Evolutionary conservation across 352 stramenopile species (phyloP).

Genomic region (Pythium aphanidermatum): DNA sequence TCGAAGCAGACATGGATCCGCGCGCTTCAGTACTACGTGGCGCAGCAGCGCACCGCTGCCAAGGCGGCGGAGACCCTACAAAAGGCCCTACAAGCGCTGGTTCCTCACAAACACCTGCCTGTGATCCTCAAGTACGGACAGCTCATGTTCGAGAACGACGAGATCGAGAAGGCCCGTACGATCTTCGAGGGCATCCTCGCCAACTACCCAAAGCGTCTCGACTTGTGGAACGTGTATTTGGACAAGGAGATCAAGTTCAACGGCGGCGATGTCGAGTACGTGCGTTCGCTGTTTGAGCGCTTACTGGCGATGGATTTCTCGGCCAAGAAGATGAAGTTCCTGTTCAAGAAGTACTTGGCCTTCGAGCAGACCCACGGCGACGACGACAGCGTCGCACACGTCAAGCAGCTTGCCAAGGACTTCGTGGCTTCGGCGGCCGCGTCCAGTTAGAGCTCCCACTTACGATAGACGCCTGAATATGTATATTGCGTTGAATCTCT

Average conservation of each 20-base stretch:
- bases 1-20: conserved; percentile 88
- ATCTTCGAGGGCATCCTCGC: conserved; percentile 93
- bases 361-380: conserved; percentile 93
- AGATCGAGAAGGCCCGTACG: conserved; percentile 91
- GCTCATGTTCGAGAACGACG: conserved; percentile 92
- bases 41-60: conserved; percentile 46
- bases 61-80: conserved; percentile 88
- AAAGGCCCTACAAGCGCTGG: conserved; percentile 89
- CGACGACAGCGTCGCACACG: conserved; percentile 77
- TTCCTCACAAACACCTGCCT: conserved; percentile 91
- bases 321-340: conserved; percentile 97
- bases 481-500: too few relatives aligned
- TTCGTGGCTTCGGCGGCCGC: conserved; percentile 82
- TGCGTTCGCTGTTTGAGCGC: conserved; percentile 88
- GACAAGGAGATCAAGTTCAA: conserved; percentile 96
- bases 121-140: conserved; percentile 95
- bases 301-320: conserved; percentile 93
- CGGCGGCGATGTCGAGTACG: conserved; percentile 65
- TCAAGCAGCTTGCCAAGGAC: conserved; percentile 93
- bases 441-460: not conserved
- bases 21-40: conserved; percentile 83
- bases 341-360: conserved; percentile 96
- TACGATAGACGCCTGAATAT: too few relatives aligned
- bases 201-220: conserved; percentile 95
- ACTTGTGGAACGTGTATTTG: conserved; percentile 96